Evolutionary conservation across 176 grass and related monocot genomes (phyloP), one percentile per base, ranked within the genome.

Genomic region (Carex pumila): DNA sequence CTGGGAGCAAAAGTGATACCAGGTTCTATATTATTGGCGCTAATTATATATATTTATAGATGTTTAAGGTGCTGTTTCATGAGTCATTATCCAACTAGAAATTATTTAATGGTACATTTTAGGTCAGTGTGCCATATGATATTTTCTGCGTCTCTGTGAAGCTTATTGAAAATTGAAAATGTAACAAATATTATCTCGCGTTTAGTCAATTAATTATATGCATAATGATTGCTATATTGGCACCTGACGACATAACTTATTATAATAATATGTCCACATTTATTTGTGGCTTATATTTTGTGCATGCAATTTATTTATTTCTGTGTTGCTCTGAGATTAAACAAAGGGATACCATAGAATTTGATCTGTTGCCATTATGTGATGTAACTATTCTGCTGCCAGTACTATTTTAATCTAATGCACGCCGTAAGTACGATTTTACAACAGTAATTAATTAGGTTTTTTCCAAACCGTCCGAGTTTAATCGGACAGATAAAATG

Each of bases 1-100:
- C 21, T 54, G 5, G 12, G 10, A 30, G 12, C 47, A 55, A 77
- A 77, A 77, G 73, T 56, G 73, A 56, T 34, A 13, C 73, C 14
- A 7, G 25, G 25, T 77, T 55, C 5, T 76, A 76, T 76, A 76
- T 75, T 19, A 18, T 53, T 56, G 49, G 49, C 17, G 22, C 6
- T 32, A 34, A 4, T 45, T 77, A n/a, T 53, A 25, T 31, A 7
- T 53, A 1, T 55, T 32, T 78, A 56, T 32, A 54, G 15, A 32
- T 57, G 73, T 78, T 78, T 56, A 71, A 71, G 68, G 37, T 71
- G 4, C 12, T 78, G 73, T 78, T 3, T 32, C 14, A 56, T 57
- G 73, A 78, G 25, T 78, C 73, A 57, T 78, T 29, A 78, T 57
- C 73, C 73, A 78, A 78, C 52, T 57, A 8, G 73, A 57, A 6